Evolutionary conservation across 2,329 filamentous ascomycete genomes (phyloP), one percentile per base, ranked within the genome.

Genomic region (Xylaria arbuscula): DNA sequence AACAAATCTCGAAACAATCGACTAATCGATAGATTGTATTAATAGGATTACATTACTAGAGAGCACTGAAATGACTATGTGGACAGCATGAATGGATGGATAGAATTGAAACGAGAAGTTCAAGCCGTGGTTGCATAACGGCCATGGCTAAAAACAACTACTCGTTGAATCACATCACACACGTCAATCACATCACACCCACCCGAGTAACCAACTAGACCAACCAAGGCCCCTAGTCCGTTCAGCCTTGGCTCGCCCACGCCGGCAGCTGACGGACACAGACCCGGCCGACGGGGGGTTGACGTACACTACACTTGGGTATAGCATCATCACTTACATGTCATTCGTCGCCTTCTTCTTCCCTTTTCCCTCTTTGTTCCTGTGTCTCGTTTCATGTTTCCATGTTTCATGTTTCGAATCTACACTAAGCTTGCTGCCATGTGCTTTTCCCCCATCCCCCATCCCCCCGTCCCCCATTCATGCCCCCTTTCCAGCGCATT

Each of bases 341-440:
- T 3, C 34, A 32, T 38, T 22, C 28, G 28, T 19, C 15, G 17
- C 28, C 45, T 19, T 19, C 8, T 47, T 19, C 19, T n/a, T 22
- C 19, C 15, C 3, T 32, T n/a, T 55, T 15, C n/a, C 32, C 40
- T 54, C 48, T 36, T 40, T 28, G 28, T 28, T 28, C 40, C 51
- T 38, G 11, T 34, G 28, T 38, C 42, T 38, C 24, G 57, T 70
- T 70, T 70, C 66, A 67, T 63, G 53, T 67, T 75, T 73, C 73
- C 70, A 72, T 72, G 67, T 72, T 73, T 74, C 71, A 70, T 64
- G 59, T 66, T 64, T 64, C 62, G 28, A 28, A 28, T 3, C 28
- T n/a, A 55, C 13, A 19, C 38, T 54, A 51, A 19, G 47, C 66
- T 42, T 66, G 70, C 42, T 66, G 70, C 73, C 73, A 65, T 73